phyloP scores from a whole-genome alignment of 306 rosid genomes.

The Citrullus mucosospermus region DNA sequence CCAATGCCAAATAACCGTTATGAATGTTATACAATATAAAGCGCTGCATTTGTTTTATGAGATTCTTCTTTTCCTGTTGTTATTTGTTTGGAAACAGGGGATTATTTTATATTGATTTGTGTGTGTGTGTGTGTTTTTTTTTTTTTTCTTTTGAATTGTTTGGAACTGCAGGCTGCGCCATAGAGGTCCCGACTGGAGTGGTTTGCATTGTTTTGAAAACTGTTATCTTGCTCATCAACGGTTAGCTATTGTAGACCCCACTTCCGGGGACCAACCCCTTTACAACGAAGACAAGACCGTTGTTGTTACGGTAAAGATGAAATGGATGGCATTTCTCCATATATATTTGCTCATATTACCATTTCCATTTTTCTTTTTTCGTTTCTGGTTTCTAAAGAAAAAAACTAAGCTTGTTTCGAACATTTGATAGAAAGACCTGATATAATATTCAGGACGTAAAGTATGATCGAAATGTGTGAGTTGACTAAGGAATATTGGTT shows the following conservation, averaged over 20 bases:
- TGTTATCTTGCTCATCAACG: conserved; percentile 91
- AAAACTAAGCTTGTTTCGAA: background rate
- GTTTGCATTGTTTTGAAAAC: conserved; percentile 66
- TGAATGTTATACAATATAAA: background rate
- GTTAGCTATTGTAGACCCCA: conserved; percentile 79
- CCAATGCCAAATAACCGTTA: background rate
- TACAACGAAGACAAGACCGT: conserved; percentile 81
- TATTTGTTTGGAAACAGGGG: background rate
- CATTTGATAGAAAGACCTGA: background rate
- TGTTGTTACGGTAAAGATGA: conserved; percentile 47
- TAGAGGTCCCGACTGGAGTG: conserved; percentile 99
- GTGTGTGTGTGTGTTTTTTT: too few species aligned
- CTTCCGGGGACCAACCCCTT: conserved; percentile 95
- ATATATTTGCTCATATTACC: background rate
- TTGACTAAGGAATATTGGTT: background rate
- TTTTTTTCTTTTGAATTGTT: background rate
- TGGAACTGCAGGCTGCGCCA: conserved; percentile 52
- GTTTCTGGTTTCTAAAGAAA: background rate
- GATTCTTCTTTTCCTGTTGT: background rate
- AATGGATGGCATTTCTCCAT: background rate
- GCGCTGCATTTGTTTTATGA: background rate
- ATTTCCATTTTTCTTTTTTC: background rate
- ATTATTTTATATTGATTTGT: background rate
- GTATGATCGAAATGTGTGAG: background rate
- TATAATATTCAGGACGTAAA: background rate